phyloP scores from a whole-genome alignment of 1,139 yeast species.

The Saccharomycopsis crataegensis region DNA sequence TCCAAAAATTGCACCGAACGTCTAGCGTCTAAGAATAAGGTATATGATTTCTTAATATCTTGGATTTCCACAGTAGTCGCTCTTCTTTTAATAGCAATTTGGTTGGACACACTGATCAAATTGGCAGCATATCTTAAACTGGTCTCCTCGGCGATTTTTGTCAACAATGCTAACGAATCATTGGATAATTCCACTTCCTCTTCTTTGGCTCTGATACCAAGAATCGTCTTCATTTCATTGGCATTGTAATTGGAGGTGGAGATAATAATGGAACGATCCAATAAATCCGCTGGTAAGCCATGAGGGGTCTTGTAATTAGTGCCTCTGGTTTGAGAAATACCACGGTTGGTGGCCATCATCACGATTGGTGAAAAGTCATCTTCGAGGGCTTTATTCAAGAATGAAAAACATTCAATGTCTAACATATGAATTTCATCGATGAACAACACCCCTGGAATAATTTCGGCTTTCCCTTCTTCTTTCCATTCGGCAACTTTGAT shows the following conservation, averaged over 20 bases:
- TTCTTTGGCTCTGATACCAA: constrained; percentile 88
- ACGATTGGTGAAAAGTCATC: constrained; percentile 97
- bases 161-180: constrained; percentile 83
- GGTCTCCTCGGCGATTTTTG: constrained; percentile 90
- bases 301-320: constrained; percentile 93
- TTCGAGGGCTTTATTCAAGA: constrained; percentile 91
- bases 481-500: constrained; percentile 98
- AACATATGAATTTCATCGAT: constrained; percentile 99
- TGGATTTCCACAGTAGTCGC: constrained; percentile 61
- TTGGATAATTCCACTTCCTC: constrained; percentile 83
- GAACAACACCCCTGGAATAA: constrained; percentile 96
- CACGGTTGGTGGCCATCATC: constrained; percentile 97
- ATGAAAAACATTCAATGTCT: constrained; percentile 94
- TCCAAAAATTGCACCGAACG: constrained; percentile 79
- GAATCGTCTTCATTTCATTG: constrained; percentile 79
- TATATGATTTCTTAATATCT: constrained; percentile 83
- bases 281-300: constrained; percentile 89
- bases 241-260: constrained; percentile 72
- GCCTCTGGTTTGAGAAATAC: constrained; percentile 86
- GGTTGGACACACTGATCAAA: constrained; percentile 81
- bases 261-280: constrained; percentile 90
- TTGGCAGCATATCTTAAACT: constrained; percentile 90
- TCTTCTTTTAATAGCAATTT: constrained; percentile 78
- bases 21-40: constrained; percentile 78
- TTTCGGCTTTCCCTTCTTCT: constrained; percentile 98